A percentile compares a stretch with the other conserved stretches of the same genome.
These are phyloP conservation scores for Eremothecium coryli DNA, from an alignment of 1,139 yeast genomes.

Conservation along the genomic window DNA sequence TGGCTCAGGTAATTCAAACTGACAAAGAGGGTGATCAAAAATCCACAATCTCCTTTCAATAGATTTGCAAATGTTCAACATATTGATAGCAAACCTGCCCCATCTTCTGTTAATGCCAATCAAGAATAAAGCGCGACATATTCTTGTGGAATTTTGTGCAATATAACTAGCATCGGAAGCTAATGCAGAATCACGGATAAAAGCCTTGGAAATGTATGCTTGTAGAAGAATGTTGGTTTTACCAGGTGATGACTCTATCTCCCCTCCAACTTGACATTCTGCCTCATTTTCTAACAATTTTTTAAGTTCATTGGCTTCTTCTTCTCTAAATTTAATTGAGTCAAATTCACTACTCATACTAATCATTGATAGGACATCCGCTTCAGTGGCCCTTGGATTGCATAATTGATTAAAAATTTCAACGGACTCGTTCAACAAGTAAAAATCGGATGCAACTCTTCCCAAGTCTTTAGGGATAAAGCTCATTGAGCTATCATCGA, in stretches of 20 bases:
- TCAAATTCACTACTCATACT: slow-evolving; percentile 94
- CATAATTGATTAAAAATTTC: slow-evolving; percentile 83
- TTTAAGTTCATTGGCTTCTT: slow-evolving; percentile 68
- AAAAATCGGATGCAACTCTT: slow-evolving; percentile 89
- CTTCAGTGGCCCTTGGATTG: slow-evolving; percentile 81
- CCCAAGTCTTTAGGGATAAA: slow-evolving; percentile 85
- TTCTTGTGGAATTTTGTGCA: slow-evolving; percentile 91
- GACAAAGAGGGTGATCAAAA: slow-evolving; percentile 82
- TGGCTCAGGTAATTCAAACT: slow-evolving; percentile 68
- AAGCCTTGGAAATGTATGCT: slow-evolving; percentile 71
- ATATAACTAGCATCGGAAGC: slow-evolving; percentile 84
- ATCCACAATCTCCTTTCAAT: slow-evolving; percentile 83
- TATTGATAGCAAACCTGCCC: slow-evolving; percentile 70
- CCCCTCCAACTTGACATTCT: slow-evolving; percentile 80
- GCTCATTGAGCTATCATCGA: slow-evolving; percentile 75
- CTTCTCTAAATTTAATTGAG: slow-evolving; percentile 79
- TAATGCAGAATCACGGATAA: slow-evolving; percentile 68
- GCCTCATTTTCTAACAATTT: slow-evolving; percentile 49
- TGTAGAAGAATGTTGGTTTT: slow-evolving; percentile 85
- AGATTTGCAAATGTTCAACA: slow-evolving; percentile 76
- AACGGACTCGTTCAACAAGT: slow-evolving; percentile 72
- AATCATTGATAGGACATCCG: slow-evolving; percentile 80
- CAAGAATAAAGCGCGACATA: slow-evolving; percentile 79
- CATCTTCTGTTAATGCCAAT: slow-evolving; percentile 82
- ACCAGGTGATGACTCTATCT: slow-evolving; percentile 65